Base-by-base conservation (phyloP, 106 monocot genomes). In the Vanilla planifolia region DNA sequence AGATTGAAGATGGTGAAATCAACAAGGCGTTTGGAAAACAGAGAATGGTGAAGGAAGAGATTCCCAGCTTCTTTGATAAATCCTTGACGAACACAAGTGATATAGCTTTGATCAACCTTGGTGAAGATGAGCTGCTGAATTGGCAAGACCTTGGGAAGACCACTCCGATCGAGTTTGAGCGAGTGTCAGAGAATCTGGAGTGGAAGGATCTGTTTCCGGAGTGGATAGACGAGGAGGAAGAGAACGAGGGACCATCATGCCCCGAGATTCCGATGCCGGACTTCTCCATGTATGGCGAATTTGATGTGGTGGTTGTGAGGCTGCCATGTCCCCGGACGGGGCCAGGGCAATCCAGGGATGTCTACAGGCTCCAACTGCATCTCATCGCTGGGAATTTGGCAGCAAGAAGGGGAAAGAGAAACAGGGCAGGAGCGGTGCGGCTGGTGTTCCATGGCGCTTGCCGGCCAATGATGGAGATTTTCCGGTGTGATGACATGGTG, bases 141-240 rank as follows among this genome's bases (percentile, higher is more conserved):
- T 72, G 73, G 72, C 33, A 48, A 25, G 46, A 58, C 1, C 21
- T 40, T 11, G 71, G 79, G 24, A 33, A 47, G 7, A 35, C 48
- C 5, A 66, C 47, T 13, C 10, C 17, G 15, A 64, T 93, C 40
- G 32, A 62, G 6, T 85, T 93, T 61, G 79, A 89, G 19, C 64
- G 9, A 0, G 85, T 80, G 0, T 79, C 85, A 7, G 55, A 37
- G 26, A 51, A 46, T 14, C 63, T 89, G 3, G 55, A 79, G 44
- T 93, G 93, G 93, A 80, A 79, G 64, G 75, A 93, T 56, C 28
- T 93, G 22, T 93, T 89, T 78, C 93, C 93, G 2, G 88, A 87
- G 41, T 86, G 81, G 92, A 88, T 92, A 45, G 83, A 92, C 62
- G 92, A 92, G 51, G 93, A 93, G 75, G 85, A 85, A 64, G 69